Evolutionary conservation across 805 yeast species (phyloP).

Genomic region (Myxozyma geophila): DNA sequence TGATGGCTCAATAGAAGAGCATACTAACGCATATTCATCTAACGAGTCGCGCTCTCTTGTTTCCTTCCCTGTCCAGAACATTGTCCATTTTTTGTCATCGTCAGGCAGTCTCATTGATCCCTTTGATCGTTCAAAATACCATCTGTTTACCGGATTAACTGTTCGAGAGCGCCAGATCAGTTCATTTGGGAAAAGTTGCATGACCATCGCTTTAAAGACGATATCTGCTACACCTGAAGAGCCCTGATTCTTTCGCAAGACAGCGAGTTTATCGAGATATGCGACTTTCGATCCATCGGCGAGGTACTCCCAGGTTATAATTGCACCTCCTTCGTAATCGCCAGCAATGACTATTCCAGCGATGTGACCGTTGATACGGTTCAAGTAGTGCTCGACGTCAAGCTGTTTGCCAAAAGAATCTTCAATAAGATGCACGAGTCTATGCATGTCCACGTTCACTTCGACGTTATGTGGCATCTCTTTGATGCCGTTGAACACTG

Average conservation of each 20-base stretch:
- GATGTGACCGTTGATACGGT: conserved; percentile 64
- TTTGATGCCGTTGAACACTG: conserved; percentile 17
- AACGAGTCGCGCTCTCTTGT: conserved; percentile 46
- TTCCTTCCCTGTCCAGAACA: conserved; percentile 27
- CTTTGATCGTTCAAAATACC: conserved; percentile 90
- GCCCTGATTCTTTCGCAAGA: conserved; percentile 80
- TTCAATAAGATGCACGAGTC: conserved; percentile 66
- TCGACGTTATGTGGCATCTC: not conserved
- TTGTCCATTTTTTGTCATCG: conserved; percentile 22
- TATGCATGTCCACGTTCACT: conserved; percentile 56
- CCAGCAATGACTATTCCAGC: conserved; percentile 87
- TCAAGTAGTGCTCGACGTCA: conserved; percentile 67
- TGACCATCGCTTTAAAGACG: conserved; percentile 77
- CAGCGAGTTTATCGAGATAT: conserved; percentile 93
- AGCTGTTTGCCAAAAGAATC: conserved; percentile 76
- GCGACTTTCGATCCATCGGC: conserved; percentile 56
- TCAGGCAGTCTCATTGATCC: conserved; percentile 22
- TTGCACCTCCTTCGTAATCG: conserved; percentile 94
- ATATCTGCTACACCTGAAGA: conserved; percentile 93
- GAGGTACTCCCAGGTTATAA: conserved; percentile 76
- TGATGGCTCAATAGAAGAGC: conserved; percentile 64
- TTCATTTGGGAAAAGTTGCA: conserved; percentile 68
- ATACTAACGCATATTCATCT: conserved; percentile 56
- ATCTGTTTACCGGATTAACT: conserved; percentile 89
- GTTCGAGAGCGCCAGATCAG: conserved; percentile 88